Percentiles rank a stretch among this genome's conserved stretches.
Evolutionary conservation across 176 grass and related monocot species (phyloP).

Genomic region (Triticum turgidum): DNA sequence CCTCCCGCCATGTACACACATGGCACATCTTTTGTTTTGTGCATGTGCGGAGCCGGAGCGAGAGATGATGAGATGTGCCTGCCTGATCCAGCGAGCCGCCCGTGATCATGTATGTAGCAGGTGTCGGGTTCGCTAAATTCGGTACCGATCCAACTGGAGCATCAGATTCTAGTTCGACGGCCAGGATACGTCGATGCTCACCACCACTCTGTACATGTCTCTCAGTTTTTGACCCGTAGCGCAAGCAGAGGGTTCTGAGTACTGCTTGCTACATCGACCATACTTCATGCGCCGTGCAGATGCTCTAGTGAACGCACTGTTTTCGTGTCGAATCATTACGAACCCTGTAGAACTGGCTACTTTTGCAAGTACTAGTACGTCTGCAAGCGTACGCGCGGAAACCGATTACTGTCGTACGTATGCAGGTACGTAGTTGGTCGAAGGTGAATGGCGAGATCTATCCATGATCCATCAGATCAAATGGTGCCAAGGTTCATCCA

Average conservation of each 20-base stretch:
- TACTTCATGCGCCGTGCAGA: too few relatives aligned
- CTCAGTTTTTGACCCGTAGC: too few relatives aligned
- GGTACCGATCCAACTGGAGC: neutral
- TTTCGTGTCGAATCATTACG: neutral
- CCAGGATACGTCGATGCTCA: too few relatives aligned
- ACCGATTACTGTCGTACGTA: neutral
- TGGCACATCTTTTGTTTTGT: neutral
- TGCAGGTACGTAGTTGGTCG: constrained; percentile 13
- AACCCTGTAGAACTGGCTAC: neutral
- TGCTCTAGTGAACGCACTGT: too few relatives aligned
- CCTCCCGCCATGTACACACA: neutral
- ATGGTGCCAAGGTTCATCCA: constrained; percentile 20
- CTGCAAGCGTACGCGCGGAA: neutral
- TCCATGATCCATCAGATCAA: constrained; percentile 2
- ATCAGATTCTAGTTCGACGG: neutral
- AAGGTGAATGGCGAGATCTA: constrained; percentile 40
- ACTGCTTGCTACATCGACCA: too few relatives aligned
- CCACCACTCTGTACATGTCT: too few relatives aligned
- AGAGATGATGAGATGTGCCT: neutral
- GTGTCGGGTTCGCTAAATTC: too few relatives aligned
- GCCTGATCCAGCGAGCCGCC: too few relatives aligned
- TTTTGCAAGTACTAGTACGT: neutral
- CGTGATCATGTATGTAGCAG: too few relatives aligned
- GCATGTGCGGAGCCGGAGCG: constrained; percentile 34
- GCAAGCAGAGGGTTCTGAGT: too few relatives aligned